Base-by-base conservation (phyloP, 495 filamentous ascomycete species). In the Penicillium lividum region DNA sequence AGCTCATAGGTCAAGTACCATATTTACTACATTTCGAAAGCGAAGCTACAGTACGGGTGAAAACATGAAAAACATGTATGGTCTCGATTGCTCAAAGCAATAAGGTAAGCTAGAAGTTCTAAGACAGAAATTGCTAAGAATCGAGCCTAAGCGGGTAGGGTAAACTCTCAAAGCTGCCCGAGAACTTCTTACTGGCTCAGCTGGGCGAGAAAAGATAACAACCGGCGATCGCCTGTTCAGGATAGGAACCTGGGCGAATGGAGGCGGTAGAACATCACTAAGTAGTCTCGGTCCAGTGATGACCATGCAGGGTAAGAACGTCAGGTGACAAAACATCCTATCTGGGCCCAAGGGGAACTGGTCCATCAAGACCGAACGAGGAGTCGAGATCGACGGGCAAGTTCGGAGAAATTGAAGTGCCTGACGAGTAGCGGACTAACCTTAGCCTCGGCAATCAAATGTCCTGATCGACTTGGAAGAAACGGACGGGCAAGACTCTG, bases 401-500 rank as follows among this genome's bases (percentile, higher is more conserved):
- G 11, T 44, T 53, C 15, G 22, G n/a, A 42, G 59, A 36, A 58
- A 50, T 45, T 33, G 36, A 18, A 36, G 53, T 9, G 11, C 47
- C 51, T 30, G 36, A 40, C 47, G 30, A 63, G 56, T 49, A 63
- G 59, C 44, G 56, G 43, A 18, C 43, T 30, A 27, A 36, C 49
- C 54, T 48, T 59, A 44, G 43, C 47, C 50, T 61, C 43, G 56
- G 54, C 45, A 51, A 63, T 61, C 44, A 56, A 44, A 60, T 49
- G 45, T 64, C 54, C 59, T 56, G 57, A 57, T 67, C 55, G 59
- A 57, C 52, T 51, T 59, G 38, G 40, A 61, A 63, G 51, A 63
- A 56, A 65, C 42, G 52, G 67, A 61, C 59, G 64, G 57, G 64
- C 53, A 67, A 56, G 48, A 65, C 58, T 65, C 60, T 63, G 56